Base-by-base conservation (phyloP, 2,329 filamentous ascomycete species). In the Gremmenia infestans region DNA sequence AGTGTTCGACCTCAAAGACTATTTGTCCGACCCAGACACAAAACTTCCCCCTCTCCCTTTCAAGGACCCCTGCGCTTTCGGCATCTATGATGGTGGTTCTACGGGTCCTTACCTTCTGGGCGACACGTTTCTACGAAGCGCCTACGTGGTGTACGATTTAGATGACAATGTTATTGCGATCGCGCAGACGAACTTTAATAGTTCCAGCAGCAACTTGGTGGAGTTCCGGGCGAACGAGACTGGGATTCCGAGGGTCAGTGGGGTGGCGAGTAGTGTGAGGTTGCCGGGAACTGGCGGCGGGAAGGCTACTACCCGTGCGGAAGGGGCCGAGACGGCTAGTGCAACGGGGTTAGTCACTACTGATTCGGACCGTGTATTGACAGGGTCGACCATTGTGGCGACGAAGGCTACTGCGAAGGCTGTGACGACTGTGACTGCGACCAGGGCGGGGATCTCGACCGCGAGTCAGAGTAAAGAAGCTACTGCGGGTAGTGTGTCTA, bases 91-190 rank as follows among this genome's bases (percentile, higher is more conserved):
- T 15, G 50, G 53, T 15, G 17, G 32, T 2, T 11, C 22, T 12
- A 39, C 25, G 19, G 46, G 46, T 8, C 58, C 46, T 3, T 63
- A 63, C 43, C 52, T 72, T 6, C 70, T 81, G 19, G 79, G 79
- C 5, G 79, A 81, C 60, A 75, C 76, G 0, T 81, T 82, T 64
- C 69, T 82, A 47, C 70, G 79, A 52, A 76, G 75, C 46, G 78
- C 78, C 1, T 81, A 81, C 59, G 76, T 80, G 1, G 78, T 82
- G 2, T 81, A 79, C 59, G 78, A 81, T 60, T 69, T 81, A 4
- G 72, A 72, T 5, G 78, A 78, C 61, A 73, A 78, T 55, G 65
- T 76, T 54, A 72, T 81, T 37, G 77, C 71, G 2, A 67, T 82
- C 14, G 78, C 76, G 1, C 72, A 79, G 52, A 76, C 77, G 7